These are phyloP conservation scores for Irpex lacteus DNA, from an alignment of 1,284 basidiomycete species.

Conservation along the genomic window DNA sequence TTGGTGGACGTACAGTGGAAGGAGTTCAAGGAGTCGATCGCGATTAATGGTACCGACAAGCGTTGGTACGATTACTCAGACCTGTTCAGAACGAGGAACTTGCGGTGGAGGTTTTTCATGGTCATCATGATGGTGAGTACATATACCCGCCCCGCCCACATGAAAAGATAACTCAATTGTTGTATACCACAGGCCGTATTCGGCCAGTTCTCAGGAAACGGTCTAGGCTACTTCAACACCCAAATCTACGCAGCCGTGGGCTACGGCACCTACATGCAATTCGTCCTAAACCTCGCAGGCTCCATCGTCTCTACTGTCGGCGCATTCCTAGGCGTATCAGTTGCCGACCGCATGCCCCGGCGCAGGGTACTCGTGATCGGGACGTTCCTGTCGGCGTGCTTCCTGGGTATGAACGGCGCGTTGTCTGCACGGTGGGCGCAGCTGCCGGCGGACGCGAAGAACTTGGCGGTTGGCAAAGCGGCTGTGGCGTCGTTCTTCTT, in stretches of 20 bases:
- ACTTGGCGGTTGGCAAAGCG: not conserved
- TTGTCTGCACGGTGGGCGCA: not conserved
- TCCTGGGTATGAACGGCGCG: not conserved
- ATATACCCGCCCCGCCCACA: not conserved
- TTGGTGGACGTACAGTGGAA: not conserved
- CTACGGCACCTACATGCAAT: not conserved
- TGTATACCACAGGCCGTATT: not conserved
- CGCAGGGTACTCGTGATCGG: not conserved
- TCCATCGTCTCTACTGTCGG: not conserved
- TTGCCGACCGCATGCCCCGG: not conserved
- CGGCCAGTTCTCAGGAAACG: not conserved
- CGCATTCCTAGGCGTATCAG: not conserved
- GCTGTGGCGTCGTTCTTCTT: not conserved
- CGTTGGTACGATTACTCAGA: not conserved
- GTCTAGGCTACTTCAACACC: not conserved
- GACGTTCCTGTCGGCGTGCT: not conserved
- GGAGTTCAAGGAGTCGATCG: not conserved
- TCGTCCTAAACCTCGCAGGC: not conserved
- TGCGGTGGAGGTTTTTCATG: not conserved
- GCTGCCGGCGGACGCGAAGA: not conserved
- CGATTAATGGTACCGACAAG: not conserved
- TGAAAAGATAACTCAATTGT: not conserved
- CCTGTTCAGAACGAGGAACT: not conserved
- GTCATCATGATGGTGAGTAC: not conserved
- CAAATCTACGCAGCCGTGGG: not conserved